Evolutionary conservation across 2,329 filamentous ascomycete genomes (phyloP).

Genomic region (Trichoderma atrobrunneum): DNA sequence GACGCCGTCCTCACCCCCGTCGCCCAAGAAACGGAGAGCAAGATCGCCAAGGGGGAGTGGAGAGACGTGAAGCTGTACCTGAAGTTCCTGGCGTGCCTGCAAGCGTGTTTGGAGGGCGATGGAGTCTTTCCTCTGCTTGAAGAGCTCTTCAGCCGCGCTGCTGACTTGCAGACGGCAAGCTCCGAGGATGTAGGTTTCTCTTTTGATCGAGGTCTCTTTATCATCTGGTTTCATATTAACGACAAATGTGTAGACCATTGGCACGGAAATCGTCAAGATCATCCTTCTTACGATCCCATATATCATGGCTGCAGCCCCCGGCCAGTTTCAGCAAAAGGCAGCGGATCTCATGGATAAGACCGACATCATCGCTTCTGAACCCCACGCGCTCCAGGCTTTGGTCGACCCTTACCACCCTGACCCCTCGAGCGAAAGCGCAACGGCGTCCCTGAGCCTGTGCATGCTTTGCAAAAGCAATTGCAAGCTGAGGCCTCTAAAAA

Average conservation of each 20-base stretch:
- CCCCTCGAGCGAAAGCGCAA: conserved; percentile 59
- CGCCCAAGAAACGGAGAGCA: conserved; percentile 60
- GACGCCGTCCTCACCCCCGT: conserved; percentile 66
- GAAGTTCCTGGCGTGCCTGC: conserved; percentile 84
- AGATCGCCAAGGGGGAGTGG: conserved; percentile 75
- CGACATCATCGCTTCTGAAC: conserved; percentile 86
- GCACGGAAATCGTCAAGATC: conserved; percentile 90
- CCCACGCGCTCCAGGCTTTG: conserved; percentile 77
- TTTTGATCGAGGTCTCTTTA: not conserved
- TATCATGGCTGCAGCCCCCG: conserved; percentile 70
- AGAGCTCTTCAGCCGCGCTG: conserved; percentile 87
- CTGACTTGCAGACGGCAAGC: conserved; percentile 87
- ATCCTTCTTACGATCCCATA: conserved; percentile 95
- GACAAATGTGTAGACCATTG: conserved; percentile 51
- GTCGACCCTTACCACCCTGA: conserved; percentile 80
- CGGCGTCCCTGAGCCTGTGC: conserved; percentile 67
- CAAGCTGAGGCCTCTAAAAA: conserved; percentile 69
- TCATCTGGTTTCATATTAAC: not conserved
- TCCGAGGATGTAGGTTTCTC: conserved; percentile 75
- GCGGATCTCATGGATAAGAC: conserved; percentile 85
- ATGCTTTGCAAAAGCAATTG: conserved; percentile 83
- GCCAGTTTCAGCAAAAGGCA: conserved; percentile 69
- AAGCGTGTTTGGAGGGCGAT: conserved; percentile 75
- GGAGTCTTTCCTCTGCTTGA: conserved; percentile 83
- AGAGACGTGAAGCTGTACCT: conserved; percentile 86